phyloP scores from a whole-genome alignment of 441 rosid species.

The Metrosideros polymorpha region DNA sequence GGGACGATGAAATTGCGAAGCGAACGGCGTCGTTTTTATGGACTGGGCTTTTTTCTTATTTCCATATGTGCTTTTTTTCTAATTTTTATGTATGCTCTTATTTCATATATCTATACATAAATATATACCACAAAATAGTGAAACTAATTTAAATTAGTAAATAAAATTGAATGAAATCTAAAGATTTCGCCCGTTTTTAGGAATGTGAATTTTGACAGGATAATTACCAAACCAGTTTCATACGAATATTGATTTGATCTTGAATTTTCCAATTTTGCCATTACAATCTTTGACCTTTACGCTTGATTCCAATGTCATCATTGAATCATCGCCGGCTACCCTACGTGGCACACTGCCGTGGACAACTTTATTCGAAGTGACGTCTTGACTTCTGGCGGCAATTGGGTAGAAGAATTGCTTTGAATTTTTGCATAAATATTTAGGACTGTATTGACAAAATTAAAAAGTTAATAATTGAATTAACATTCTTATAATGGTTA shows the following conservation, averaged over 20 bases:
- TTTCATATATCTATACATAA: too few relatives aligned
- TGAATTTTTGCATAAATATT: rapidly evolving
- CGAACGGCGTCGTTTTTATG: not conserved
- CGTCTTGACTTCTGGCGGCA: not conserved
- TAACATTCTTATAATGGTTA: too few relatives aligned
- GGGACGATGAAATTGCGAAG: not conserved
- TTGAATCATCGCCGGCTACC: rapidly evolving
- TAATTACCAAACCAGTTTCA: rapidly evolving
- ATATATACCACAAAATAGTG: not conserved
- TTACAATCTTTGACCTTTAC: rapidly evolving
- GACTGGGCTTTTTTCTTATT: not conserved
- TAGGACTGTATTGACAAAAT: not conserved
- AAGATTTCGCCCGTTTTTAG: not conserved
- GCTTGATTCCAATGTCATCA: rapidly evolving
- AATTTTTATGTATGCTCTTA: too few relatives aligned
- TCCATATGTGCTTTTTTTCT: rapidly evolving
- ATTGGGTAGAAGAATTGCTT: not conserved
- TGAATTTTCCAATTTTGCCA: not conserved
- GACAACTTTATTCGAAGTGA: not conserved
- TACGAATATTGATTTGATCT: not conserved
- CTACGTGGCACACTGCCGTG: rapidly evolving
- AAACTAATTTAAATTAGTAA: not conserved
- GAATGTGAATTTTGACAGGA: not conserved
- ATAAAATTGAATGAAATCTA: not conserved
- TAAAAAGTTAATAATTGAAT: not conserved